Evolutionary conservation across 192 early-diverging fungal genomes (phyloP), one percentile per base, ranked within the genome.

Genomic region (Anaeromyces robustus): DNA sequence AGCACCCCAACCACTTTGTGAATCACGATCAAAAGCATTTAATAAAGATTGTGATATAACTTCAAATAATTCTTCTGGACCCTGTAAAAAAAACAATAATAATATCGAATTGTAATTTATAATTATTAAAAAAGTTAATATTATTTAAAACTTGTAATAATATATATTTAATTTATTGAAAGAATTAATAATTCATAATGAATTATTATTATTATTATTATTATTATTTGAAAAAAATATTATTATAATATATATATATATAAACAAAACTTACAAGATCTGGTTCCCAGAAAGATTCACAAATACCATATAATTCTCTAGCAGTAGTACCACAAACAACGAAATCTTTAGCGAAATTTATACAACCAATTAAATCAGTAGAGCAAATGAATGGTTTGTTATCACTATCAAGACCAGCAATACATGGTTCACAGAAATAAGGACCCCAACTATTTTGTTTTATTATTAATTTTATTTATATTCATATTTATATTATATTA

Each of bases 41-140:
- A 99, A 87, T 77, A 99, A 86, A 12, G 97, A 89, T 84, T 99
- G 98, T 13, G 95, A 96, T 59, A 97, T 94, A 79, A 94, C 95
- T 88, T 98, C 97, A 83, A 99, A 99, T 79, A 99, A 87, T 82
- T 96, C 96, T 81, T 98, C 96, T 18, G 98, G 96, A 82, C 93
- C 89, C 89, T 91, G 78, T 39, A 29, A 39, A 29, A 29, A 29
- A 6, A 18, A 29, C 19, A 30, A 37, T 78, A 30, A n/a, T n/a
- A n/a, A n/a, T n/a, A n/a, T n/a, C n/a, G n/a, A n/a, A n/a, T n/a
- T n/a, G n/a, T n/a, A n/a, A n/a, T n/a, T n/a, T n/a, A n/a, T n/a
- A n/a, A n/a, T n/a, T n/a, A n/a, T n/a, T n/a, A n/a, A n/a, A n/a
- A n/a, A n/a, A n/a, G n/a, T n/a, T n/a, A n/a, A n/a, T n/a, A n/a